These are phyloP conservation scores for Arachis hypogaea DNA, from an alignment of 306 rosid genomes.

Conservation along the genomic window DNA sequence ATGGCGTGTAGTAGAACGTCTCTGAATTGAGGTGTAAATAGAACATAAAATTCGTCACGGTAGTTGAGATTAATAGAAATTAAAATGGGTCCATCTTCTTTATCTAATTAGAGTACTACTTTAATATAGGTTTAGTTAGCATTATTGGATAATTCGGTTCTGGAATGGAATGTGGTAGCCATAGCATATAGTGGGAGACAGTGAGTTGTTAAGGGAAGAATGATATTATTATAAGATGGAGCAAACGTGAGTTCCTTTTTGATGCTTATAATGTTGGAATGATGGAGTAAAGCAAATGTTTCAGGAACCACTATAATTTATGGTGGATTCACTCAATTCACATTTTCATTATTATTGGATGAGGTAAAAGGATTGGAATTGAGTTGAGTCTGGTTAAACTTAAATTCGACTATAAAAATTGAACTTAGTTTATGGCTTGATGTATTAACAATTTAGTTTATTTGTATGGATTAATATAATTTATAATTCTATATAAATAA, in stretches of 20 bases:
- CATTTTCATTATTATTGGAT: too few species aligned
- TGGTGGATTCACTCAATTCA: too few species aligned
- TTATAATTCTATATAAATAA: too few species aligned
- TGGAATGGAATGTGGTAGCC: slow-evolving; percentile 22
- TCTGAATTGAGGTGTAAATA: slow-evolving; percentile 37
- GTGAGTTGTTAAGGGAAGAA: slow-evolving; percentile 30
- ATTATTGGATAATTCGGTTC: neutral
- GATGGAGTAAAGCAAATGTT: slow-evolving; percentile 8
- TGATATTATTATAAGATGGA: neutral
- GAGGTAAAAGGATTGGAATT: too few species aligned
- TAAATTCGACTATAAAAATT: too few species aligned
- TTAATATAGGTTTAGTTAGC: neutral
- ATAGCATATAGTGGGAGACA: slow-evolving; percentile 26
- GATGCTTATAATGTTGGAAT: slow-evolving; percentile 44
- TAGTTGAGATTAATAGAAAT: slow-evolving; percentile 28
- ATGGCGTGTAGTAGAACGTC: slow-evolving; percentile 41
- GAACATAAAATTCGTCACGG: slow-evolving; percentile 20
- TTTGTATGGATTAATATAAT: too few species aligned
- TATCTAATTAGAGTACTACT: neutral
- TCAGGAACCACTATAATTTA: too few species aligned
- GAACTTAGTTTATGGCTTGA: too few species aligned
- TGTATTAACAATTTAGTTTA: too few species aligned
- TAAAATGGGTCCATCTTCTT: neutral
- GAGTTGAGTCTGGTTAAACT: too few species aligned
- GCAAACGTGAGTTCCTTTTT: slow-evolving; percentile 37